A percentile compares a stretch with the other conserved stretches of the same genome.
phyloP scores from a whole-genome alignment of 441 rosid species.

The Pelargonium fulgidum region DNA sequence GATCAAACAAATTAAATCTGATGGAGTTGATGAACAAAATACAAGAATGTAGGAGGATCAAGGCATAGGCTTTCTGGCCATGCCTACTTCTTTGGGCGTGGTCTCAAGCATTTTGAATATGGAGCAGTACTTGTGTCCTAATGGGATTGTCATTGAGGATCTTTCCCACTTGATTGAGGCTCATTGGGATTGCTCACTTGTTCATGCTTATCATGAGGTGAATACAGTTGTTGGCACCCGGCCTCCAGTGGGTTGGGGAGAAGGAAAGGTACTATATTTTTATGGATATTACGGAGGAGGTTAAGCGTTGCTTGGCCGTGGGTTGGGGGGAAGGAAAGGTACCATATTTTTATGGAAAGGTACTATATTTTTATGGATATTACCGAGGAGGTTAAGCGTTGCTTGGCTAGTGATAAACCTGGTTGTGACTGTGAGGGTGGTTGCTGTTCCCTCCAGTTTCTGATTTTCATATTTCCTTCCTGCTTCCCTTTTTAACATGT shows the following conservation, averaged over 20 bases:
- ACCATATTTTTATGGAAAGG: too few relatives aligned
- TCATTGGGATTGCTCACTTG: background rate
- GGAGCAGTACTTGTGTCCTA: background rate
- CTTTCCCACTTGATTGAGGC: background rate
- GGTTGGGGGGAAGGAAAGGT: background rate
- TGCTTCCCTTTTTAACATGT: background rate
- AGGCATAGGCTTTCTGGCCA: background rate
- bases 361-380: background rate
- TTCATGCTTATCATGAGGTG: background rate
- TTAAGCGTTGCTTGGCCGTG: too few relatives aligned
- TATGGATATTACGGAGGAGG: background rate
- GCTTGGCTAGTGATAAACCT: background rate
- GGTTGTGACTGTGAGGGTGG: conserved; percentile 2
- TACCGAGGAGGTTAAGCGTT: background rate
- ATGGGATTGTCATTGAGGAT: background rate
- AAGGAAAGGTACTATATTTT: background rate
- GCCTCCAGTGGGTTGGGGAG: background rate
- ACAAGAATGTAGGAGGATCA: background rate
- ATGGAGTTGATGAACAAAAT: background rate
- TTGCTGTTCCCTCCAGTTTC: conserved; percentile 5
- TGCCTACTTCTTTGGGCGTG: background rate
- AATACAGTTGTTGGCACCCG: background rate
- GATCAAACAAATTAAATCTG: background rate
- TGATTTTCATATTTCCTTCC: background rate
- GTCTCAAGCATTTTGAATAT: background rate